Percentiles rank a stretch among this genome's conserved stretches.
Conservation (phyloP, 192 early-diverging fungal species). For the Coemansia sp. region DNA sequence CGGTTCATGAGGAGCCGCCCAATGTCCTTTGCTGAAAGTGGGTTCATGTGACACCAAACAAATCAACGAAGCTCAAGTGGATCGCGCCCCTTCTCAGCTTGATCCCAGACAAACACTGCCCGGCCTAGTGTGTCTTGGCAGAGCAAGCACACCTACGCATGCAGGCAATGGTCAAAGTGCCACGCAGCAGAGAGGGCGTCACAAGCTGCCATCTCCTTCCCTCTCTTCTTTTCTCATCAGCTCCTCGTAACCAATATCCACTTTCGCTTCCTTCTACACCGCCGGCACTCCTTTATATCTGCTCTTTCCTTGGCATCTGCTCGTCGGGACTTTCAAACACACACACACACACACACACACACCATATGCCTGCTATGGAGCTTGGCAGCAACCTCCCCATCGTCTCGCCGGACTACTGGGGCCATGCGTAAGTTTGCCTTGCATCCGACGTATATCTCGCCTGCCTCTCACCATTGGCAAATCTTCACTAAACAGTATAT, state of each 20-base stretch:
- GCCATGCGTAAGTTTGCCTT: conserved; percentile 63
- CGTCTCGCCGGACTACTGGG: conserved; percentile 37
- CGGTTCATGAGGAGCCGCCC: neutral
- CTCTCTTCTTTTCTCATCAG: neutral
- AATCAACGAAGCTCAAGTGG: neutral
- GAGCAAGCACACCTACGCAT: neutral
- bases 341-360: neutral
- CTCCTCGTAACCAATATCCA: neutral
- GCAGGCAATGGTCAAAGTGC: conserved; percentile 1
- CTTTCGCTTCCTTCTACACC: conserved; percentile 1
- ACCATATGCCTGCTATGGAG: conserved; percentile 19
- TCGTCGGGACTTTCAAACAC: neutral
- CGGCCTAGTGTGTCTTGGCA: neutral
- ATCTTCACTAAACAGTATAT: conserved; percentile 3
- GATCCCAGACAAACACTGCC: conserved; percentile 1
- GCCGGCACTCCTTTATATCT: neutral
- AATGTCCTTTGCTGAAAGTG: neutral
- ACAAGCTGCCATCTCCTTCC: neutral
- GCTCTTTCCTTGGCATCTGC: neutral
- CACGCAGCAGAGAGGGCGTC: neutral
- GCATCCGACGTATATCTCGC: neutral
- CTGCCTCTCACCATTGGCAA: neutral
- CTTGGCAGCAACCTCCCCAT: conserved; percentile 17
- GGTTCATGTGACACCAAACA: neutral
- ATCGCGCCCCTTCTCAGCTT: neutral